phyloP scores from a whole-genome alignment of 1,284 basidiomycete genomes.

The Rhodotorula sp. region DNA sequence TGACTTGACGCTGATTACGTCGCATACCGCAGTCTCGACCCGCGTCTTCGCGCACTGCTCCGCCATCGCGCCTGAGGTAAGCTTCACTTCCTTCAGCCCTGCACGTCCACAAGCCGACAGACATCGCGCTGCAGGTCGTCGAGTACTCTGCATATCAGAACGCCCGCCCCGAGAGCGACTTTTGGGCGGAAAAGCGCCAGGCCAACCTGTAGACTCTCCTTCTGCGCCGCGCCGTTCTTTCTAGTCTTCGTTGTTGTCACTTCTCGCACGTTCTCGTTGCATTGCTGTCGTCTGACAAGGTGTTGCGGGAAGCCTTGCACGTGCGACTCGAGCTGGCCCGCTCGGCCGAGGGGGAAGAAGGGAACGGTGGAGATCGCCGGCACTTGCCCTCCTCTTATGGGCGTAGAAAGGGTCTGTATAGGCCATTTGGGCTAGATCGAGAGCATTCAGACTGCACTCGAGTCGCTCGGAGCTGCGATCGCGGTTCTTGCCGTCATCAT shows the following conservation, averaged over 20 bases:
- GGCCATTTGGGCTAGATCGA: too few relatives aligned
- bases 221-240: neutral
- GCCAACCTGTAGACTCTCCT: neutral
- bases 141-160: conserved; percentile 25
- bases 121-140: conserved; percentile 12
- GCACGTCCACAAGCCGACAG: neutral
- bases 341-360: too few relatives aligned
- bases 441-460: too few relatives aligned
- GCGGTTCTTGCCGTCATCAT: neutral
- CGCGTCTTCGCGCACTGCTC: conserved; percentile 38
- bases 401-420: too few relatives aligned
- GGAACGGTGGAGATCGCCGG: too few relatives aligned
- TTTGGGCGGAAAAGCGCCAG: conserved; percentile 33
- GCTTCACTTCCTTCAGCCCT: neutral
- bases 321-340: too few relatives aligned
- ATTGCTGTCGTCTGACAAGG: neutral
- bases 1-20: too few relatives aligned
- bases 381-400: too few relatives aligned
- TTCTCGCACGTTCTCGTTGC: too few relatives aligned
- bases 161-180: conserved; percentile 23
- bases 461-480: neutral
- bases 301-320: neutral
- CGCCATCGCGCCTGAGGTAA: conserved; percentile 32
- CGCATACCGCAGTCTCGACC: conserved; percentile 24
- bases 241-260: neutral